Evolutionary conservation across 2,329 filamentous ascomycete species (phyloP).

Genomic region (Aulographum hederae): DNA sequence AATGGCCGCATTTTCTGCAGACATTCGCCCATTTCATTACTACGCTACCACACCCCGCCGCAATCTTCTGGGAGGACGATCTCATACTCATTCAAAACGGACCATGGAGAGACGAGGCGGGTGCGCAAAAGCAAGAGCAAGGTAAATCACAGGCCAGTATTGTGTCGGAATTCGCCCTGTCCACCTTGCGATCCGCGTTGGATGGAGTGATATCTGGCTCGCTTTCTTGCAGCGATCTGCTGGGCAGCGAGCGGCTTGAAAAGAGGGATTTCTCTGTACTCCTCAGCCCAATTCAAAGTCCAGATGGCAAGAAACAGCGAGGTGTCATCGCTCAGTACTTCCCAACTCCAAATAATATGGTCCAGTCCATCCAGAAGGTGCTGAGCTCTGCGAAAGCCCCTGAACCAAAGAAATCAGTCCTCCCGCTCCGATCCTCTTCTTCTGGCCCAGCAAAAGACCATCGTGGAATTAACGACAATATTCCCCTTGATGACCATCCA

Average conservation of each 20-base stretch:
- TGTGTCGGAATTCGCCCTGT: constrained; percentile 16
- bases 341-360: neutral
- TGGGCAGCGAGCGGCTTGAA: neutral
- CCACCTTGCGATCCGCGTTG: constrained; percentile 15
- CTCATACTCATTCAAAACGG: constrained; percentile 21
- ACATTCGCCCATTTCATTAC: constrained; percentile 14
- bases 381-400: neutral
- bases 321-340: constrained; percentile 3
- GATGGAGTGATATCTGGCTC: constrained; percentile 6
- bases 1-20: constrained; percentile 7
- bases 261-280: neutral
- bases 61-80: constrained; percentile 23
- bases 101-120: constrained; percentile 19
- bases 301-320: constrained; percentile 1
- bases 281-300: constrained; percentile 1
- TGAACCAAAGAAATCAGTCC: neutral
- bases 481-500: constrained; percentile 17
- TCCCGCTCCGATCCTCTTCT: too few species aligned
- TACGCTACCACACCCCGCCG: constrained; percentile 21
- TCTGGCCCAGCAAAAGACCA: neutral
- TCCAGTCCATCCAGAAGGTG: neutral
- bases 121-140: constrained; percentile 11
- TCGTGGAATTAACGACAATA: constrained; percentile 2
- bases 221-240: neutral
- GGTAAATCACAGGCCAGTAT: constrained; percentile 14